Evolutionary conservation across 2,329 filamentous ascomycete genomes (phyloP), one percentile per base, ranked within the genome.

Genomic region (Huntiella decipiens): DNA sequence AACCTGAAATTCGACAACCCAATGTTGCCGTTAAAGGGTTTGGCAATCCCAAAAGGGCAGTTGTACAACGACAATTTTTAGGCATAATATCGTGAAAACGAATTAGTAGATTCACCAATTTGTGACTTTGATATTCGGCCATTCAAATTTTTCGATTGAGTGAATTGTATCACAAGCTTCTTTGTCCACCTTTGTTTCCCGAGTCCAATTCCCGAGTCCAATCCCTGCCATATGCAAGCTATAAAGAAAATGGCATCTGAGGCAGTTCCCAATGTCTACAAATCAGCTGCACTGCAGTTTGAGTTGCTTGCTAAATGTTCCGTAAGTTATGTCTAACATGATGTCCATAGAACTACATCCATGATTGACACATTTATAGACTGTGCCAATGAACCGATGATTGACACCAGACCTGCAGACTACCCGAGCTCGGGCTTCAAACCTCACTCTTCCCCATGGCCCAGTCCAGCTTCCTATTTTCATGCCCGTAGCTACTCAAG

Each of bases 401-500:
- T 28, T 28, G 22, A 28, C 39, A 12, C 17, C 15, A 15, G 41
- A 12, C 38, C 16, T 38, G 7, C 11, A 96, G 88, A 92, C 86
- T 42, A 96, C 88, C 8, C 85, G 88, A 68, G 91, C 91, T 19
- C 82, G 91, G 54, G 91, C 91, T 43, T 91, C 91, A 45, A 77
- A 76, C 49, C 70, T 98, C 45, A 81, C 79, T 41, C 77, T 98
- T 19, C 88, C 91, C 43, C 92, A 98, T 74, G 91, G 91, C 48
- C 71, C 80, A 1, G 87, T 98, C 19, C 75, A 82, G 55, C 73
- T 96, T 28, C 91, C 92, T 5, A 77, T 96, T 49, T 98, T 98
- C 63, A 98, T 98, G 91, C 91, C 91, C 12, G 91, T 98, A 38
- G 91, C 91, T 28, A 98, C 91, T 1, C 91, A 98, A 63, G 91